Evolutionary conservation across 2,329 filamentous ascomycete species (phyloP).

Genomic region (Curvularia spicifera): DNA sequence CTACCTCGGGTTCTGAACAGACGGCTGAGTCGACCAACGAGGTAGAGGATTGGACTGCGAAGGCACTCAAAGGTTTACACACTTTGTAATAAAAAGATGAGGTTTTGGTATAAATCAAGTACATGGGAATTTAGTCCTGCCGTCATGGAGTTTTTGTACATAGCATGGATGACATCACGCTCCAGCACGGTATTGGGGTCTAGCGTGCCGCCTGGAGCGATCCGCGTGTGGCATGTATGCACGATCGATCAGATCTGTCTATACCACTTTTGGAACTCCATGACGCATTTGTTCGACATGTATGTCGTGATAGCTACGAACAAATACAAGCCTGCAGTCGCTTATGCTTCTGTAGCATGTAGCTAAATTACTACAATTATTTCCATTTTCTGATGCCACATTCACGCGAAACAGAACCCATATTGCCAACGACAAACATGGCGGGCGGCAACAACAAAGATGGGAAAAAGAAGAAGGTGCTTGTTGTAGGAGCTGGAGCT

Average conservation of each 20-base stretch:
- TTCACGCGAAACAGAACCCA: slow-evolving; percentile 37
- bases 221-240: slow-evolving; percentile 6
- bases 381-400: slow-evolving; percentile 22
- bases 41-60: slow-evolving; percentile 33
- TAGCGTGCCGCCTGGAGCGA: slow-evolving; percentile 9
- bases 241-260: slow-evolving; percentile 22
- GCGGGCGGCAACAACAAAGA: slow-evolving; percentile 29
- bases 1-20: slow-evolving; percentile 19
- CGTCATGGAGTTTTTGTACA: slow-evolving; percentile 10
- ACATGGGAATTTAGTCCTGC: slow-evolving; percentile 12
- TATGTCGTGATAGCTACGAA: slow-evolving; percentile 20
- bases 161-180: slow-evolving; percentile 21
- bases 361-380: slow-evolving; percentile 6
- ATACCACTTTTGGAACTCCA: slow-evolving; percentile 38
- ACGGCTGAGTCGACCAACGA: slow-evolving; percentile 13
- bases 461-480: slow-evolving; percentile 46
- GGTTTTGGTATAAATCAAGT: not conserved
- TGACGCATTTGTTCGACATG: slow-evolving; percentile 40
- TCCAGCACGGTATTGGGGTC: slow-evolving; percentile 10
- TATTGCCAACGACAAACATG: slow-evolving; percentile 45
- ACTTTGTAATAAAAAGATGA: slow-evolving; percentile 7
- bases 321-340: slow-evolving; percentile 20
- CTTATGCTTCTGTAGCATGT: not conserved
- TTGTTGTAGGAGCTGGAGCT: slow-evolving; percentile 51
- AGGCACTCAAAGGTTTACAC: slow-evolving; percentile 27